These are phyloP conservation scores for Nadsonia starkeyi-henricii DNA, from an alignment of 1,139 yeast species.

Conservation along the genomic window DNA sequence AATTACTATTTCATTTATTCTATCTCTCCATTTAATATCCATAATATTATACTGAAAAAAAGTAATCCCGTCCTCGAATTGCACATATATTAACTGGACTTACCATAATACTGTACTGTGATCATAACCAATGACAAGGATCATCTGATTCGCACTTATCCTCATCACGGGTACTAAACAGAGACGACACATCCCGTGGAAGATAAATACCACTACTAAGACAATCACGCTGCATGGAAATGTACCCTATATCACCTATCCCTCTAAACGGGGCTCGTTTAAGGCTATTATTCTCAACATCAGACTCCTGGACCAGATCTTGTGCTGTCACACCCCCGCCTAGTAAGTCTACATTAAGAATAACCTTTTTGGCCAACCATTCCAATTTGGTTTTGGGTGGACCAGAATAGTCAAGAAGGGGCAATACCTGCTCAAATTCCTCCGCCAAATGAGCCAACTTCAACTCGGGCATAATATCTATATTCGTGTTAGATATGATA, in stretches of 20 bases:
- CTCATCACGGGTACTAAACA: neutral
- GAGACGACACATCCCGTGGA: neutral
- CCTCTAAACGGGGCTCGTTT: neutral
- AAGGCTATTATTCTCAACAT: neutral
- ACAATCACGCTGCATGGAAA: neutral
- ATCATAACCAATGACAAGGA: no score
- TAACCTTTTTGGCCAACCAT: neutral
- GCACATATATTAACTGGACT: no score
- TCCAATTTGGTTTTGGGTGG: neutral
- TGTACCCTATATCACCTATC: neutral
- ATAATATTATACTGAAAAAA: no score
- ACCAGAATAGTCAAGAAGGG: neutral
- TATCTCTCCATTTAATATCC: no score
- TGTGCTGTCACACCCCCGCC: neutral
- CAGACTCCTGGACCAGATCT: neutral
- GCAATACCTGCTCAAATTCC: neutral
- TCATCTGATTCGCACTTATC: no score
- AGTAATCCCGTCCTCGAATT: no score
- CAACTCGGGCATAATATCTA: neutral
- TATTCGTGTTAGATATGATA: neutral
- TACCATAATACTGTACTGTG: no score
- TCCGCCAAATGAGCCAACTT: neutral
- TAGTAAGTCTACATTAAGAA: neutral
- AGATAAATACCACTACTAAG: neutral
- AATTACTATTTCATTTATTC: no score